Base-by-base conservation (phyloP, 805 yeast genomes). In the Tetrapisispora pingtungensis region DNA sequence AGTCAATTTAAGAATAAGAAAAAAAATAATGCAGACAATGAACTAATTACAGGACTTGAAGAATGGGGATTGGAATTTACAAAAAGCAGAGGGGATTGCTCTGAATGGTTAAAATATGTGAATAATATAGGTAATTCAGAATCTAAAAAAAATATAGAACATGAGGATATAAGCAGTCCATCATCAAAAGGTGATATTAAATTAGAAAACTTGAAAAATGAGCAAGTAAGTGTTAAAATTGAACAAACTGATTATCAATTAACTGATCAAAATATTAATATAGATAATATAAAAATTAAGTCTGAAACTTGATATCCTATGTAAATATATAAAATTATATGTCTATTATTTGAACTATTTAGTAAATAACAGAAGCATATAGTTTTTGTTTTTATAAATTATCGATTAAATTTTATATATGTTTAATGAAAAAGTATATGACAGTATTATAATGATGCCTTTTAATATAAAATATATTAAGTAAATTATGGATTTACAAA, bases 61-160 rank as follows among this genome's bases (percentile, higher is more conserved):
- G 45, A 53, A n/a, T 15, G 50, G 7, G 52, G 41, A 4, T 32
- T 37, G 8, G 52, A 49, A 52, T 51, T 50, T 35, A 53, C 54
- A 33, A 64, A 65, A 15, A 56, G 64, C 15, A 56, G 78, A 40
- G 77, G 77, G 19, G 74, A 73, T 50, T 55, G 70, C n/a, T 56
- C 68, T 10, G 46, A 54, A 40, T 57, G 72, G 47, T 44, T 59
- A 36, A 69, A 70, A 20, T 53, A 53, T 40, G 30, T 55, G 18
- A 46, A 46, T 24, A 17, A 44, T 2, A 32, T 42, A 31, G 34
- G 27, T 3, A 28, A 6, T 14, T 15, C 22, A 19, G 24, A 24
- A 12, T 7, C 12, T 13, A 13, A 18, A 24, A 26, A 17, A 13
- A 33, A 33, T 17, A 10, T 12, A 3, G 43, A 33, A 33, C 13